These are phyloP conservation scores for Plicaturopsis crispa DNA, from an alignment of 768 basidiomycete species.

Conservation along the genomic window DNA sequence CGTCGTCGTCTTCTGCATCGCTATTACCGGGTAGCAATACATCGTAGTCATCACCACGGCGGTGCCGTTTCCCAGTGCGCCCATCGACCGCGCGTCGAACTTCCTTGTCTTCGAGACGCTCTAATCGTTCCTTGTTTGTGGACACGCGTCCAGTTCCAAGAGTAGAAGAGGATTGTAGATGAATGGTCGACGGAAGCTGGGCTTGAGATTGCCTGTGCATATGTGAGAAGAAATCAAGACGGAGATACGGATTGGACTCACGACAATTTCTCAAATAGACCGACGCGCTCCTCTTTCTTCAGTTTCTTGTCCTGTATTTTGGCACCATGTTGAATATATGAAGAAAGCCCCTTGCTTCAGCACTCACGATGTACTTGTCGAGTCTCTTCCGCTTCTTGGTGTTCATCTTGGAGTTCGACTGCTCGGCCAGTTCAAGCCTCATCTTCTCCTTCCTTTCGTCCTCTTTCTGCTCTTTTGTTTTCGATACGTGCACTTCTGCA, in stretches of 20 bases:
- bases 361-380: slow-evolving; percentile 84
- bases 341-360: not conserved
- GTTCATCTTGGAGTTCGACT: slow-evolving; percentile 67
- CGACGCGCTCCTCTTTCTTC: slow-evolving; percentile 78
- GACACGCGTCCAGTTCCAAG: slow-evolving; percentile 67
- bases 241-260: slow-evolving; percentile 41
- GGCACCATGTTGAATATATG: slow-evolving; percentile 3
- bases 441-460: slow-evolving; percentile 51
- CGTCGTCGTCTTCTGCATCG: slow-evolving; percentile 26
- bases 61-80: slow-evolving; percentile 40
- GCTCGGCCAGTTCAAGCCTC: slow-evolving; percentile 37
- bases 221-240: slow-evolving; percentile 3
- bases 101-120: slow-evolving; percentile 52
- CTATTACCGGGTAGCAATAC: slow-evolving; percentile 9
- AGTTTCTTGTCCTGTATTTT: slow-evolving; percentile 77
- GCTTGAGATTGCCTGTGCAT: slow-evolving; percentile 78
- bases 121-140: slow-evolving; percentile 54
- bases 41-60: slow-evolving; percentile 23
- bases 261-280: slow-evolving; percentile 78
- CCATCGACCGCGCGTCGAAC: slow-evolving; percentile 46
- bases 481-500: slow-evolving; percentile 48
- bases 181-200: slow-evolving; percentile 44
- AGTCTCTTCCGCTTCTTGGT: slow-evolving; percentile 83
- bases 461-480: slow-evolving; percentile 55
- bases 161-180: slow-evolving; percentile 74